Base-by-base conservation (phyloP, 106 monocot genomes). In the Platanthera guangdongensis region DNA sequence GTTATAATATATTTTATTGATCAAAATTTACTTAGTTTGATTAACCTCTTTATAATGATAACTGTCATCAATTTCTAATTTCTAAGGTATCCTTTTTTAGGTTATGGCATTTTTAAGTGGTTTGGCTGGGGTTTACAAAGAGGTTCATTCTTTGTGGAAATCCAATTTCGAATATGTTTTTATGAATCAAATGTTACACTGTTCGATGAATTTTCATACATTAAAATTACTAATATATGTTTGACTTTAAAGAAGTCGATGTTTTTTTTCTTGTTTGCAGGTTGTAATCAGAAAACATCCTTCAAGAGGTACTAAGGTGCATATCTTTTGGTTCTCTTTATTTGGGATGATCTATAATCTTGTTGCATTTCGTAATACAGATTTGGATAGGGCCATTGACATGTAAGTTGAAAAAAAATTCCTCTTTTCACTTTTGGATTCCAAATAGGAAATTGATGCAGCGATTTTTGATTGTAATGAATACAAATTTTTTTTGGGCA, bases 301-400 rank as follows among this genome's bases (percentile, higher is more conserved):
- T 86, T 94, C 97, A 59, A 86, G 93, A 90, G 94, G 94, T 74
- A 97, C 94, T 14, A 97, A 97, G 74, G 97, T 94, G 76, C 97
- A 97, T 69, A 97, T 91, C 74, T 97, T 97, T 73, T 97, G 97
- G 93, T 74, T 97, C 25, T 97, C 94, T 77, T 50, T 94, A 9
- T 97, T 91, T 85, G 91, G 97, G 15, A 87, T 97, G 87, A 57
- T 93, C 11, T 97, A 94, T 76, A 97, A 94, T 88, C 54, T 94
- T 13, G 76, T 97, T 82, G 90, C 90, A 16, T 94, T 97, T 80
- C 79, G 84, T 47, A 52, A 88, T 81, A 90, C 91, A 76, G 93
- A 97, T 81, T 94, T 86, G 88, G 97, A 97, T 88, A 87, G 84
- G 19, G 89, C 94, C 50, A 75, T 81, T 84, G 88, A 89, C 79